Percentiles rank a stretch among this genome's conserved stretches.
Evolutionary conservation across 805 yeast genomes (phyloP).

Genomic region (Teunomyces tritomae): DNA sequence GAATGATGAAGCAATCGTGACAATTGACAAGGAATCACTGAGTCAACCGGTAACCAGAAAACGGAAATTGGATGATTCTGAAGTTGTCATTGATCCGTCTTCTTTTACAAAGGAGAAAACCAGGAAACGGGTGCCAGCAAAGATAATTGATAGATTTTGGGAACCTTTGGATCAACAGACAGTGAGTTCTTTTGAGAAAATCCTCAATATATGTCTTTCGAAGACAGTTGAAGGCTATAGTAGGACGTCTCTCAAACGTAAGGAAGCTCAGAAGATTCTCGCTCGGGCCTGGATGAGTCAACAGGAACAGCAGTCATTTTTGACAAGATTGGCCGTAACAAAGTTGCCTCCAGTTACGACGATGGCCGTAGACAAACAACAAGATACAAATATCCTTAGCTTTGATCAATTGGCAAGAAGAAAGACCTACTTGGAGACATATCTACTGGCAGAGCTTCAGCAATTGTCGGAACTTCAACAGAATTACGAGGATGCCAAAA

Average conservation of each 20-base stretch:
- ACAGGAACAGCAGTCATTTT: constrained; percentile 19
- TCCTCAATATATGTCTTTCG: constrained; percentile 24
- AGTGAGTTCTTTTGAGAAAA: constrained; percentile 17
- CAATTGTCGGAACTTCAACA: constrained; percentile 33
- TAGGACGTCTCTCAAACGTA: constrained; percentile 13
- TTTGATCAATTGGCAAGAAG: constrained; percentile 24
- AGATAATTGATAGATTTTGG: constrained; percentile 29
- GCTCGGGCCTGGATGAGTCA: constrained; percentile 24
- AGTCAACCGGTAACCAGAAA: not conserved
- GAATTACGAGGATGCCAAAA: constrained; percentile 21
- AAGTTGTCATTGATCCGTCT: constrained; percentile 1
- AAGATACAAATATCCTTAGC: constrained; percentile 16
- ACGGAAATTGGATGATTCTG: not conserved
- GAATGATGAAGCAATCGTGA: too few relatives aligned
- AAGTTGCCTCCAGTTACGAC: constrained; percentile 23
- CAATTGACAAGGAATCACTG: not conserved
- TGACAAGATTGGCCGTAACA: constrained; percentile 22
- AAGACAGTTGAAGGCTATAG: constrained; percentile 24
- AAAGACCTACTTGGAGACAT: constrained; percentile 31
- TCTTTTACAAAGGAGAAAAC: not conserved
- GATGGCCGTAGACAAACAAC: constrained; percentile 13
- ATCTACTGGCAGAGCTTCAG: constrained; percentile 38
- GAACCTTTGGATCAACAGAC: constrained; percentile 20
- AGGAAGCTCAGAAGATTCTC: constrained; percentile 23
- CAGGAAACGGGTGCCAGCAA: constrained; percentile 18